Base-by-base conservation (phyloP, 441 rosid genomes). In the Erysimum cheiri region DNA sequence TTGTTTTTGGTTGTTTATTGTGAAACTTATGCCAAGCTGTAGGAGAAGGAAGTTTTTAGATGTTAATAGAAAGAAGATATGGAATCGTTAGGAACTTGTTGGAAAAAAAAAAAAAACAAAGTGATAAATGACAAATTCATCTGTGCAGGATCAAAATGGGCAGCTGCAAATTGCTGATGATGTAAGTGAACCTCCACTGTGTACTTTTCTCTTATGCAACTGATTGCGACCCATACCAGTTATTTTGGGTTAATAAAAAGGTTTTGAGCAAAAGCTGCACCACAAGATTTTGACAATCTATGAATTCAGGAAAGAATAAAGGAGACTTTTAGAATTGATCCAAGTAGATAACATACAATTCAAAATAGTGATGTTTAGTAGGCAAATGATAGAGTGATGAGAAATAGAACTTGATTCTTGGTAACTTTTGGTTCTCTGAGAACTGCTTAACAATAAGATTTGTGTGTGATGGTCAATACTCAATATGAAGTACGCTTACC, bases 161-260 rank as follows among this genome's bases (percentile, higher is more conserved):
- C 64, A 70, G 52, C 72, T 92, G 81, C 98, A 85, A 80, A 87
- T 94, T 60, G 96, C 95, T 71, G 97, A 92, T 75, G 97, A 94
- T 81, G 97, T 94, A 90, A 92, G 92, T 67, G 46, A 70, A 50
- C 43, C 66, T 69, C 12, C 9, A 5, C 19, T 31, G 17, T 31
- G 3, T 40, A 31, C 9, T 46, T 19, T 56, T 39, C 0, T 28
- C 32, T 0, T 41, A 12, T 24, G 49, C 9, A 41, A 50, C 35
- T 17, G 26, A 3, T 60, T 37, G 35, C 7, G 31, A 35, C 11
- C 32, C 33, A 11, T 24, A 33, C 2, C 0, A 1, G 7, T 31
- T 55, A 22, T 8, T 28, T 36, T 12, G 9, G 40, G 53, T 41
- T 36, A 49, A 44, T 37, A 31, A 1, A 47, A 37, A 13, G 6